Evolutionary conservation across 768 basidiomycete genomes (phyloP).

Genomic region (Lentinus brumalis): DNA sequence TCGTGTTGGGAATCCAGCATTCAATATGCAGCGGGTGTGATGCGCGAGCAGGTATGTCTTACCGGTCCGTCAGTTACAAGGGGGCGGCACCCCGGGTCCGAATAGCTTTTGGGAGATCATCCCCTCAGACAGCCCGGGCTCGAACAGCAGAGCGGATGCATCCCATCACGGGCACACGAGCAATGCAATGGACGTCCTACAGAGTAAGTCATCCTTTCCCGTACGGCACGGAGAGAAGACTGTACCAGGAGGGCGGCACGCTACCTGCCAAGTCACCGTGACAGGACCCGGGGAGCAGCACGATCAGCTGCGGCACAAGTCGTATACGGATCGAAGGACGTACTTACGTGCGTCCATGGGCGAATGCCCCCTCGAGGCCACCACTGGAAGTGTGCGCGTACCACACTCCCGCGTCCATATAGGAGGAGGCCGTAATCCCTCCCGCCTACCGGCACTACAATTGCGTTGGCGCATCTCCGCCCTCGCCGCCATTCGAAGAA

Average conservation of each 20-base stretch:
- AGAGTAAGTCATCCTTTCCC: not conserved
- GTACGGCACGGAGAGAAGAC: not conserved
- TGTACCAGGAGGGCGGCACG: not conserved
- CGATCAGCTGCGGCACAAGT: too few species aligned
- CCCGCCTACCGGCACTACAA: conserved; percentile 11
- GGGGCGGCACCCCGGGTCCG: not conserved
- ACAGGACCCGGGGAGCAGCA: not conserved
- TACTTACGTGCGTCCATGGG: too few species aligned
- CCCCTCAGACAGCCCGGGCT: not conserved
- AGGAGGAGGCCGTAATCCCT: conserved; percentile 13
- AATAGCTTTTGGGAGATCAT: not conserved
- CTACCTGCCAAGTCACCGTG: conserved; percentile 11
- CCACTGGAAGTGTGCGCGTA: not conserved
- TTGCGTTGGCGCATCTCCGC: not conserved
- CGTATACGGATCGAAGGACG: not conserved
- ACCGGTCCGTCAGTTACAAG: not conserved
- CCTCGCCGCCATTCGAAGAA: conserved; percentile 6
- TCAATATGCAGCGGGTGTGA: not conserved
- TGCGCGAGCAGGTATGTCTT: not conserved
- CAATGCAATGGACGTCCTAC: not conserved
- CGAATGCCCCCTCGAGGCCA: not conserved
- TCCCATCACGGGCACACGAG: not conserved
- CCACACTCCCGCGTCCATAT: conserved; percentile 11
- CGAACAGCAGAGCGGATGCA: not conserved
- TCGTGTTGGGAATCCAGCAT: not conserved